These are phyloP conservation scores for Paxillus ammoniavirescens DNA, from an alignment of 768 basidiomycete species.

Conservation along the genomic window DNA sequence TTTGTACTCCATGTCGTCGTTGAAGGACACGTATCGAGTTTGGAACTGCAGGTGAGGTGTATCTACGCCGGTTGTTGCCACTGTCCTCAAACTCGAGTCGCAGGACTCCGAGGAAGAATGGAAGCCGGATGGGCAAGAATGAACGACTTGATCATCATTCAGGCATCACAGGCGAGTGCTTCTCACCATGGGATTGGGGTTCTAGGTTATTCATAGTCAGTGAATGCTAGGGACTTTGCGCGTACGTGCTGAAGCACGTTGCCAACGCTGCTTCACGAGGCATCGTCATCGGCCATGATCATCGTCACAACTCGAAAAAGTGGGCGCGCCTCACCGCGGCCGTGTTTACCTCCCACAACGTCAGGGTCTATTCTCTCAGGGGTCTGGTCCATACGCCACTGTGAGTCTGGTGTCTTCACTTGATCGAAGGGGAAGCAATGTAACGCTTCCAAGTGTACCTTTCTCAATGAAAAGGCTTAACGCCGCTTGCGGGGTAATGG, in stretches of 20 bases:
- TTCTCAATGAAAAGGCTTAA: constrained; percentile 65
- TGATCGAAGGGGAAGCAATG: not conserved
- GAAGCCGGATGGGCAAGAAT: constrained; percentile 89
- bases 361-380: constrained; percentile 67
- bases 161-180: constrained; percentile 67
- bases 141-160: constrained; percentile 84
- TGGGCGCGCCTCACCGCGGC: constrained; percentile 79
- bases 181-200: not conserved
- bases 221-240: constrained; percentile 62
- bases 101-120: constrained; percentile 80
- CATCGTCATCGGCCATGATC: constrained; percentile 84
- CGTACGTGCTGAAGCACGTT: constrained; percentile 61
- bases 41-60: constrained; percentile 72
- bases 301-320: constrained; percentile 72
- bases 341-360: constrained; percentile 59
- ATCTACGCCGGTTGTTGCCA: not conserved
- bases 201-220: not conserved
- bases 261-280: constrained; percentile 55
- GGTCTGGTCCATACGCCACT: constrained; percentile 81
- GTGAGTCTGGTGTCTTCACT: constrained; percentile 36
- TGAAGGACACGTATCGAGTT: constrained; percentile 74
- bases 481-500: constrained; percentile 87
- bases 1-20: not conserved
- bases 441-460: constrained; percentile 58
- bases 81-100: not conserved